Percentiles rank a stretch among this genome's conserved stretches.
Conservation (phyloP, 2,329 filamentous ascomycete genomes). For the Fusarium decemcellulare region DNA sequence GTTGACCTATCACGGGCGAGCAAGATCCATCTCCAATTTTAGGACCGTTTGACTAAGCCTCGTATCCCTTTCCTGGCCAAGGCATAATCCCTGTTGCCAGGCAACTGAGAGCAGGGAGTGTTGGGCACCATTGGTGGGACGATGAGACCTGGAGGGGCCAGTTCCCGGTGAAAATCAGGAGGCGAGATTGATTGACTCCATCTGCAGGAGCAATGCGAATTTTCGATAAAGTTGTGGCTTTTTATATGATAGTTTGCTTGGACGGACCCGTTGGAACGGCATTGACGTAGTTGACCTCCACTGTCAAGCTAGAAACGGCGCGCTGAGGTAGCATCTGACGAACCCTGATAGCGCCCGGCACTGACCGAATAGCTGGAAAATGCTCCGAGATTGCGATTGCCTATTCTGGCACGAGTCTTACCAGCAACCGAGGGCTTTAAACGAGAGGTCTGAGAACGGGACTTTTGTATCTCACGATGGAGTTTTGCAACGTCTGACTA, state of each 20-base stretch:
- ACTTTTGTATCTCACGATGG: background rate
- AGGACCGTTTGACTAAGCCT: slow-evolving; percentile 23
- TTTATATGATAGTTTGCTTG: background rate
- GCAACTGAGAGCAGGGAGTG: slow-evolving; percentile 18
- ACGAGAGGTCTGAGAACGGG: background rate
- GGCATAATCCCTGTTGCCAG: slow-evolving; percentile 30
- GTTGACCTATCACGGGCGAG: slow-evolving; percentile 9
- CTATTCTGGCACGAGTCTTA: background rate
- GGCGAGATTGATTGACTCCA: background rate
- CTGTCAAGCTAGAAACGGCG: background rate
- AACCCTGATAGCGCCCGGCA: background rate
- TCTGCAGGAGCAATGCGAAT: background rate
- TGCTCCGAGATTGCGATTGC: slow-evolving; percentile 16
- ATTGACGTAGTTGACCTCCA: background rate
- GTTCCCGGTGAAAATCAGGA: background rate
- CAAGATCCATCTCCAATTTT: slow-evolving; percentile 27
- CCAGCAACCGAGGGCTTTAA: background rate
- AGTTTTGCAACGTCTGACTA: too few species aligned
- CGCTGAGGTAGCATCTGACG: background rate
- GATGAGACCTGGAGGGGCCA: background rate
- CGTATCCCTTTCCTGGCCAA: slow-evolving; percentile 30
- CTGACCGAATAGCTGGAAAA: background rate
- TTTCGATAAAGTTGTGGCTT: background rate
- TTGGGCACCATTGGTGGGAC: slow-evolving; percentile 10
- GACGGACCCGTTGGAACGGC: background rate